Evolutionary conservation across 768 basidiomycete genomes (phyloP), one percentile per base, ranked within the genome.

Genomic region (Gautieria morchelliformis): DNA sequence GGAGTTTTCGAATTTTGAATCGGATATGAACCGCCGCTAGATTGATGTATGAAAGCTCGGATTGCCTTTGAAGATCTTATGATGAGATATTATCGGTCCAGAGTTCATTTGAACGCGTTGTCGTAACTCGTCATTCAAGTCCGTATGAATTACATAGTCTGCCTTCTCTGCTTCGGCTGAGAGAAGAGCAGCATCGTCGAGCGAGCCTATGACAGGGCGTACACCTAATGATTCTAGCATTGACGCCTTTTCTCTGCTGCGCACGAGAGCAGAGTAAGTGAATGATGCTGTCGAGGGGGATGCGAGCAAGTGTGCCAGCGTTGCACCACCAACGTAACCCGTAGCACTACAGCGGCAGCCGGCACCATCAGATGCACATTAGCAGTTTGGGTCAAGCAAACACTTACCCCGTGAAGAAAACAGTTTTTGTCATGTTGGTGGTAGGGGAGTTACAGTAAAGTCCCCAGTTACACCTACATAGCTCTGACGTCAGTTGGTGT

Each of bases 291-390:
- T 63, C 27, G 68, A 69, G 11, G 74, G 71, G 60, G 81, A 76
- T 27, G 67, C 64, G 53, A 83, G 69, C 14, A 83, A 69, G 37
- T 70, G 73, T 1, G 70, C 58, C 4, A 83, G 71, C 30, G 81
- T 78, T 1, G 77, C 73, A 20, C 80, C 82, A 1, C 81, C 80
- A 46, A 82, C 78, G 65, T 82, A 84, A 6, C 80, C 81, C 79
- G 33, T 14, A 24, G 27, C 50, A 47, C 22, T 44, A 9, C 19
- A 52, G n/a, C n/a, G n/a, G n/a, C n/a, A n/a, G n/a, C n/a, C n/a
- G n/a, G 48, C n/a, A 11, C 27, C 47, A 19, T 19, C 35, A 35
- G 20, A 49, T 20, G 37, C 8, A 20, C 8, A 3, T 44, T n/a
- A 11, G 10, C 48, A n/a, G 14, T 47, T 9, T 37, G 14, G 35